A percentile compares a stretch with the other conserved stretches of the same genome.
Evolutionary conservation across 2,329 filamentous ascomycete species (phyloP).

Genomic region (Nannizziopsis barbatae): DNA sequence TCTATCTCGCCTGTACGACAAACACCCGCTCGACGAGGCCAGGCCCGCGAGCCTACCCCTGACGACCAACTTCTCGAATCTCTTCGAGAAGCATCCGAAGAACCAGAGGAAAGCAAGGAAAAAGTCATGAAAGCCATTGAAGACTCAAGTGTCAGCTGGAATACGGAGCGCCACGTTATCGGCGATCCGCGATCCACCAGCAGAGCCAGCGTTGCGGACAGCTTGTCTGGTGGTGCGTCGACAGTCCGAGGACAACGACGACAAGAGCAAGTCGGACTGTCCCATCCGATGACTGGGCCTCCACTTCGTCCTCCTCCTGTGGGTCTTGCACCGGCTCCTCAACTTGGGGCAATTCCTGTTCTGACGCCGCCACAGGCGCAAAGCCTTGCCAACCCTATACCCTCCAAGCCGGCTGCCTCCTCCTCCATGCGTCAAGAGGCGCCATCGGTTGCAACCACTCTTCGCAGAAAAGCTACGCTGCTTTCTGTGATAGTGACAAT

Average conservation of each 20-base stretch:
- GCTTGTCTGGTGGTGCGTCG: background rate
- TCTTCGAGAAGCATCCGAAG: constrained; percentile 17
- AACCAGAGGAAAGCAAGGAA: constrained; percentile 6
- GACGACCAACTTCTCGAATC: constrained; percentile 18
- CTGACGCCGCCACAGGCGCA: background rate
- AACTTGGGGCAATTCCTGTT: background rate
- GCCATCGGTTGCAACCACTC: background rate
- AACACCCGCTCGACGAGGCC: background rate
- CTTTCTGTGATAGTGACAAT: constrained; percentile 5
- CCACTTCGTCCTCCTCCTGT: constrained; percentile 1
- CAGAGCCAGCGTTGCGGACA: background rate
- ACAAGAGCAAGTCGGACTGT: background rate
- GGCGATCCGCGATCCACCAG: background rate
- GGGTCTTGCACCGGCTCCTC: background rate
- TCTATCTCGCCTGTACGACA: constrained; percentile 6
- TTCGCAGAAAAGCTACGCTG: background rate
- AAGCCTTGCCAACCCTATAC: background rate
- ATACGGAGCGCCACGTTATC: constrained; percentile 14
- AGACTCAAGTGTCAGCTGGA: constrained; percentile 16
- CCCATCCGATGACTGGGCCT: constrained; percentile 3
- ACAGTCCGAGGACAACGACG: background rate
- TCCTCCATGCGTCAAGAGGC: background rate
- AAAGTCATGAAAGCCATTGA: constrained; percentile 3
- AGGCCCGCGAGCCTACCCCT: constrained; percentile 15
- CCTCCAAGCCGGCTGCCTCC: background rate